These are phyloP conservation scores for Blepharisma stoltei DNA, from an alignment of 73 alveolate species.

Conservation along the genomic window DNA sequence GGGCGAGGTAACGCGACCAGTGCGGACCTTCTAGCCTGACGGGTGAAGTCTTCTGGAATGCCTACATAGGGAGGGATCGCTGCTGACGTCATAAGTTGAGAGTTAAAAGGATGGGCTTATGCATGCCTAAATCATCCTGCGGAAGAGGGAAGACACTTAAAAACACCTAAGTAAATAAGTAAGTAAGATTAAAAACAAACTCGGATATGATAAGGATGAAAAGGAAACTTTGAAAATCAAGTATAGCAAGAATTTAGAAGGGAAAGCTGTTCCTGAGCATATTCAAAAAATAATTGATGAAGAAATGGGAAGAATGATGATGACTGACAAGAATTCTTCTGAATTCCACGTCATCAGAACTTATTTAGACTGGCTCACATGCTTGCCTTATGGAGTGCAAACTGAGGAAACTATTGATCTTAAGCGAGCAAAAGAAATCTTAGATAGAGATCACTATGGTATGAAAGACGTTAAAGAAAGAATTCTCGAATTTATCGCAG, in stretches of 20 bases:
- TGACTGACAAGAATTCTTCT: conserved; percentile 52
- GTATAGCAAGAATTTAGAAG: conserved; percentile 48
- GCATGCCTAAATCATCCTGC: too few relatives aligned
- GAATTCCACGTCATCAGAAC: conserved; percentile 55
- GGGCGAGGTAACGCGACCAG: too few relatives aligned
- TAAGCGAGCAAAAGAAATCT: conserved; percentile 42
- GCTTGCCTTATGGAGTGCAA: conserved; percentile 54
- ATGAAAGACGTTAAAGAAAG: conserved; percentile 76
- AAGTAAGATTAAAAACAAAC: conserved; percentile 48
- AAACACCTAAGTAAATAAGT: too few relatives aligned
- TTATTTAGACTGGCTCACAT: conserved; percentile 57
- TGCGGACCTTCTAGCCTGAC: too few relatives aligned
- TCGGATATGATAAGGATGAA: conserved; percentile 58
- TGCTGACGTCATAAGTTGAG: too few relatives aligned
- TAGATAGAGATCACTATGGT: conserved; percentile 65
- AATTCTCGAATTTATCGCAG: conserved; percentile 80
- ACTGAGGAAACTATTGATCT: conserved; percentile 55
- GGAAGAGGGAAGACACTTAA: too few relatives aligned
- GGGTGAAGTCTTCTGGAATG: too few relatives aligned
- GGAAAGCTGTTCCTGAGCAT: conserved; percentile 58
- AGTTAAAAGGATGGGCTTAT: too few relatives aligned
- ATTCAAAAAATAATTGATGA: conserved; percentile 54
- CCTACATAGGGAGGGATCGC: too few relatives aligned
- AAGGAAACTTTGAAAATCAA: conserved; percentile 40
- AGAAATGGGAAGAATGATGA: conserved; percentile 50